Evolutionary conservation across 306 rosid genomes (phyloP), one percentile per base, ranked within the genome.

Genomic region (Casuarina equisetifolia): DNA sequence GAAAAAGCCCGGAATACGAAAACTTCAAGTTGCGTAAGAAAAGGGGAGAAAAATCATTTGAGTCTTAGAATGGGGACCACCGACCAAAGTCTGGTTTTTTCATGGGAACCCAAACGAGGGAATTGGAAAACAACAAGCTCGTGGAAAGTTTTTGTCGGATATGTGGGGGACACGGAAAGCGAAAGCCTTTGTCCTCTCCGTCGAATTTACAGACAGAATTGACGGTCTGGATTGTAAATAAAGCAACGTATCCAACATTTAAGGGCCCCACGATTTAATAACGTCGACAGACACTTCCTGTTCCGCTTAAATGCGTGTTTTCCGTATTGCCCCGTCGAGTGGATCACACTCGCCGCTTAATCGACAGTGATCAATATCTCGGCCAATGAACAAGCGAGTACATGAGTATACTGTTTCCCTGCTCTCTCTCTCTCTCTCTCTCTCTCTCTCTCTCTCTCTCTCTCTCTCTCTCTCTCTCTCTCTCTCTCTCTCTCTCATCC

Each of bases 111-210:
- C 51, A 48, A 51, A 51, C 6, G 32, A 25, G 32, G 32, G 32
- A 25, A 25, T 25, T 25, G 32, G 32, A 25, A 25, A 25, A 25
- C 32, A 25, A 25, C 32, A 25, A 25, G 32, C 32, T 25, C 32
- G 32, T 25, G 1, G 1, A 25, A 25, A 45, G 3, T 4, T 54
- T 54, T 5, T 76, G 85, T 75, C 78, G 0, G 11, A 59, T 2
- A 38, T 19, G 8, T 3, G 66, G 81, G 88, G 57, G 85, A 84
- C 88, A 84, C 2, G 49, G 85, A 81, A 70, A 81, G 19, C 1
- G 85, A 84, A 80, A 70, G 71, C 68, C 45, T 70, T 70, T 62
- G 69, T 62, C 62, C 1, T 36, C 44, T 67, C 36, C 35, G n/a
- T 45, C 46, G 76, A 17, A 70, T 70, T 70, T 43, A 13, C 74